Base-by-base conservation (phyloP, 1,284 basidiomycete genomes). In the Tilletia indica region DNA sequence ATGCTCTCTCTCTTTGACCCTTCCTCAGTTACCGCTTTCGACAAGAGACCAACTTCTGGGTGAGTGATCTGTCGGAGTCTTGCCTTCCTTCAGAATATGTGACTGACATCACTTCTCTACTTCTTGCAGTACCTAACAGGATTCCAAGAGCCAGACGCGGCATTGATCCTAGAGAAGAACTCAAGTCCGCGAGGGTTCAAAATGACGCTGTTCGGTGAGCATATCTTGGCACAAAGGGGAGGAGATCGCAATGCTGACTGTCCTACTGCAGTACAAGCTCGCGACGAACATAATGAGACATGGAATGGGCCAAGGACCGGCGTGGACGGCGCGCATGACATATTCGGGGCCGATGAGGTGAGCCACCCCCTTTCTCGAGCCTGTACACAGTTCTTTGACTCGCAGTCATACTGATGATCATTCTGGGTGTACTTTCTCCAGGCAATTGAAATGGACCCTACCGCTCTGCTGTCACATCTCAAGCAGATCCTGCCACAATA, bases 111-210 rank as follows among this genome's bases (percentile, higher is more conserved):
- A 25, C 71, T 48, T 38, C 38, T 64, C 11, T 16, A 97, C 87
- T 94, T 94, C 84, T 98, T 93, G 83, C 51, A 68, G 56, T 97
- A 97, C 83, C 87, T 97, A 12, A 95, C 95, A 0, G 96, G 97
- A 5, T 97, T 97, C 81, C 90, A 94, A 74, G 96, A 98, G 84
- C 93, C 94, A 0, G 92, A 97, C 74, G 89, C 94, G 14, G 94
- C 93, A 0, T 87, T 97, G 36, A 87, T 98, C 45, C 70, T 84
- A 5, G 78, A 80, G 34, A 76, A 76, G 64, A 67, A 77, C 31
- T 14, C 75, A 9, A 76, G 72, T 8, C 87, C 88, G 3, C 87
- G 89, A 76, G 94, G 94, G 0, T 97, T 96, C 86, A 88, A 87
- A 73, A 95, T 95, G 91, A 91, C 90, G 0, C 85, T 99, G 66